Evolutionary conservation across 192 early-diverging fungal genomes (phyloP).

Genomic region (Allomyces arbusculus): DNA sequence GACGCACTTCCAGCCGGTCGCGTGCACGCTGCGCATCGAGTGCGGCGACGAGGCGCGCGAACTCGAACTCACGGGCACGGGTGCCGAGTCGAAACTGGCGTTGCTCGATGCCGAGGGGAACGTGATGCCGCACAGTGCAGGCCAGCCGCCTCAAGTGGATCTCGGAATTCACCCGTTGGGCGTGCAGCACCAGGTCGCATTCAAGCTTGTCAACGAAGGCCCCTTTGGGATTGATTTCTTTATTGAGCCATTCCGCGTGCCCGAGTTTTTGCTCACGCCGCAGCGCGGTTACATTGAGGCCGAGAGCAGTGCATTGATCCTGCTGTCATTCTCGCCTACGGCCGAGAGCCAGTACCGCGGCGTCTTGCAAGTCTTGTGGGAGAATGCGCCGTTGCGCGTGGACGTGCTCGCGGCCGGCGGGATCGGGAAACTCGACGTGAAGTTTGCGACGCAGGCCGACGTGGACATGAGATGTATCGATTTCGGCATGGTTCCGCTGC

Average conservation of each 20-base stretch:
- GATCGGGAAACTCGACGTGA: conserved; percentile 30
- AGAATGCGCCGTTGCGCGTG: conserved; percentile 16
- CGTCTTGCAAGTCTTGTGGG: conserved; percentile 20
- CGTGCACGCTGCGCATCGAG: conserved; percentile 16
- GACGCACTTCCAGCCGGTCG: conserved; percentile 7
- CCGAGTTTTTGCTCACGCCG: conserved; percentile 30
- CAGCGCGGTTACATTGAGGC: conserved; percentile 30
- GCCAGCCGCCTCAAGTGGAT: conserved; percentile 11
- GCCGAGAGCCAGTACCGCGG: conserved; percentile 26
- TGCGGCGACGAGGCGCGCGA: conserved; percentile 6
- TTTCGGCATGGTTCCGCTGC: conserved; percentile 42
- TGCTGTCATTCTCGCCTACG: conserved; percentile 24
- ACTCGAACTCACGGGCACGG: neutral
- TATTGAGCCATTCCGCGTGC: conserved; percentile 29
- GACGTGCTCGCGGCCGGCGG: conserved; percentile 9
- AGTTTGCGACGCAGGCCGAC: conserved; percentile 26
- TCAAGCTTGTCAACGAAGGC: conserved; percentile 29
- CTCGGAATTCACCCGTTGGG: conserved; percentile 36
- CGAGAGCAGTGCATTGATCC: conserved; percentile 12
- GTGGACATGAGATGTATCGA: conserved; percentile 19
- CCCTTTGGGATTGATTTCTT: conserved; percentile 36
- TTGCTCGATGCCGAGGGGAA: neutral
- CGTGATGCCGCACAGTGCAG: neutral
- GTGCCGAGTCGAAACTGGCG: neutral
- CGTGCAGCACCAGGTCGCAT: conserved; percentile 11